Conservation (phyloP, 2,329 filamentous ascomycete genomes). For the Aspergillus eucalypticola region DNA sequence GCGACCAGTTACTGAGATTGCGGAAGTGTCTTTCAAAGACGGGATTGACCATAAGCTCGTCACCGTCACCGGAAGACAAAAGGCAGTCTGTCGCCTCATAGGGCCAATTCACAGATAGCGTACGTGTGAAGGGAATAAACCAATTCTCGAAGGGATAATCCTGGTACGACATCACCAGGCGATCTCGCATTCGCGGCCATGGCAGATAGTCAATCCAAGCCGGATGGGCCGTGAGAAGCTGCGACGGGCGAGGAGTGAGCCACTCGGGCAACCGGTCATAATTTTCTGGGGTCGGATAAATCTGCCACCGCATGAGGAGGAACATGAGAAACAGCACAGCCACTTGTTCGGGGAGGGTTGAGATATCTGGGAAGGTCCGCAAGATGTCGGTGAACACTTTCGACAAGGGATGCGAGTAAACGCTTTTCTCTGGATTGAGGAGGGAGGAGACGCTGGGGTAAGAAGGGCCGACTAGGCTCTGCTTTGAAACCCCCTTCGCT, state of each 20-base stretch:
- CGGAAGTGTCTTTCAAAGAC: constrained; percentile 80
- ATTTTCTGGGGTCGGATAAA: constrained; percentile 75
- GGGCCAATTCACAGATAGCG: constrained; percentile 78
- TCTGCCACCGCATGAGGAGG: constrained; percentile 80
- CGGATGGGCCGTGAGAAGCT: constrained; percentile 69
- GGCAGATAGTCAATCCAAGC: constrained; percentile 82
- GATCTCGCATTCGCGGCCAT: constrained; percentile 75
- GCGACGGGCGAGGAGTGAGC: constrained; percentile 65
- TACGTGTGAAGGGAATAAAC: constrained; percentile 78
- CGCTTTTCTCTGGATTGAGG: constrained; percentile 66
- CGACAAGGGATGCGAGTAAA: constrained; percentile 72
- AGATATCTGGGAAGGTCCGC: constrained; percentile 77
- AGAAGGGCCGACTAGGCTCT: constrained; percentile 70
- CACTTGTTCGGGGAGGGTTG: constrained; percentile 75
- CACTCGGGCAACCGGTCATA: constrained; percentile 76
- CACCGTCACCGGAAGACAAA: constrained; percentile 51
- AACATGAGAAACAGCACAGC: constrained; percentile 86
- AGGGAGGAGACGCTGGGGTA: constrained; percentile 80
- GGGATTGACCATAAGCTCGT: constrained; percentile 77
- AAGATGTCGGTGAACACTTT: constrained; percentile 85
- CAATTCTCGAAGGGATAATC: constrained; percentile 74
- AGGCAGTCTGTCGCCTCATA: constrained; percentile 74
- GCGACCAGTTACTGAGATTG: constrained; percentile 75
- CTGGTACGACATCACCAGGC: constrained; percentile 56
- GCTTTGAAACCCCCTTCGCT: constrained; percentile 63